Evolutionary conservation across 139 green algal genomes (phyloP).

Genomic region (Coccomyxa sp.): DNA sequence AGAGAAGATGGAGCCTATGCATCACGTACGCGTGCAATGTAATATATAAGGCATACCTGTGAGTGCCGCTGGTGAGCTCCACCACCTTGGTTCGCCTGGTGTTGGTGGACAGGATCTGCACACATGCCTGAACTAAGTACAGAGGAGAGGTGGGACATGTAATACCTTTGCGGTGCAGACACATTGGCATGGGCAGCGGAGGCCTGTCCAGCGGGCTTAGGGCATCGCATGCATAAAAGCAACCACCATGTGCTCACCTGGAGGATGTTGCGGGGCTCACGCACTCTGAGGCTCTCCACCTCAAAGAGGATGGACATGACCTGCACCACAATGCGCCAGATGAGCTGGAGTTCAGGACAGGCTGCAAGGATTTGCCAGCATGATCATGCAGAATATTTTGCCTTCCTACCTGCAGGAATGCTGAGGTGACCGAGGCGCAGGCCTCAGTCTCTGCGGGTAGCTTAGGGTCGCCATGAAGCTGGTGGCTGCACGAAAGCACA

Average conservation of each 20-base stretch:
- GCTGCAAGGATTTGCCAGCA: background rate
- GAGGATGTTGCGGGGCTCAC: constrained; percentile 69
- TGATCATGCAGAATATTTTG: background rate
- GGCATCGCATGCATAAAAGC: too few relatives aligned
- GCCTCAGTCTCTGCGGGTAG: constrained; percentile 79
- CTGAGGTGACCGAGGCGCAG: constrained; percentile 88
- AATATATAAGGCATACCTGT: constrained; percentile 69
- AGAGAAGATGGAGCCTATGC: too few relatives aligned
- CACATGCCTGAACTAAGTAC: too few relatives aligned
- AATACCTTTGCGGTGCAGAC: too few relatives aligned
- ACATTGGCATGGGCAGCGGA: too few relatives aligned
- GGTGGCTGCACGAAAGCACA: constrained; percentile 24
- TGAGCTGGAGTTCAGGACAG: background rate
- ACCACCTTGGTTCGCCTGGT: constrained; percentile 92
- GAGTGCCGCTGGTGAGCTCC: constrained; percentile 79
- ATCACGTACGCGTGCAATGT: too few relatives aligned
- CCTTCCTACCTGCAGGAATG: constrained; percentile 72
- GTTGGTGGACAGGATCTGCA: constrained; percentile 83
- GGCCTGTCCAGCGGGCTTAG: too few relatives aligned
- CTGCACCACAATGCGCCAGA: constrained; percentile 25
- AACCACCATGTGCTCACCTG: constrained; percentile 22
- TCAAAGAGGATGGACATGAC: constrained; percentile 74
- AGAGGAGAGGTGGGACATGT: too few relatives aligned
- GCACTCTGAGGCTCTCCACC: constrained; percentile 49
- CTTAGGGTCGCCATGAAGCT: constrained; percentile 31